Evolutionary conservation across 75 land plant genomes (phyloP).

Genomic region (Larix kaempferi): DNA sequence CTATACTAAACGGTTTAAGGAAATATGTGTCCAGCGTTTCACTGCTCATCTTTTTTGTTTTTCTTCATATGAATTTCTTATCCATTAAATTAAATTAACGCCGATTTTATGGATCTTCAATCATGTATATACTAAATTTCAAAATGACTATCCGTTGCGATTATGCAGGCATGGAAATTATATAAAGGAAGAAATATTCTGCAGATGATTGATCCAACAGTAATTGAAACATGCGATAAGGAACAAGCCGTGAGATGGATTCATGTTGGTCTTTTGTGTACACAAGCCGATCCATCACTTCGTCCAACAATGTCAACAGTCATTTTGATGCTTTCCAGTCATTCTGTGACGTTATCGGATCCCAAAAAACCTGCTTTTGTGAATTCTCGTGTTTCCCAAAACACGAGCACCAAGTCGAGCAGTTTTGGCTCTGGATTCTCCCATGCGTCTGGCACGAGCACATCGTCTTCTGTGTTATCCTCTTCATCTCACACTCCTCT

Average conservation of each 20-base stretch:
- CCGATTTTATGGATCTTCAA: too few species aligned
- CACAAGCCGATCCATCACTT: constrained; percentile 5
- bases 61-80: too few species aligned
- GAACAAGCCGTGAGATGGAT: constrained; percentile 11
- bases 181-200: not conserved
- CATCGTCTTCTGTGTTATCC: not conserved
- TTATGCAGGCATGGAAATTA: not conserved
- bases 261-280: constrained; percentile 13
- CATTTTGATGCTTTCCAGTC: constrained; percentile 2
- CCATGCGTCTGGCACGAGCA: not conserved
- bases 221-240: not conserved
- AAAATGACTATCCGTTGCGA: too few species aligned
- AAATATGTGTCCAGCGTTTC: too few species aligned
- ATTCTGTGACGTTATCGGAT: not conserved
- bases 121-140: too few species aligned
- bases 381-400: not conserved
- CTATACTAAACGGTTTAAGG: too few species aligned
- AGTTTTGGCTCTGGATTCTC: too few species aligned
- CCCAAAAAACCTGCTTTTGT: constrained; percentile 14
- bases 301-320: constrained; percentile 18
- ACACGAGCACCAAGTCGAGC: too few species aligned
- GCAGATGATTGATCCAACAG: too few species aligned
- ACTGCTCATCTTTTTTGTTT: too few species aligned
- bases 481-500: not conserved
- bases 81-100: too few species aligned